Conservation (phyloP, 139 green algal species). For the Marvania coccoides region DNA sequence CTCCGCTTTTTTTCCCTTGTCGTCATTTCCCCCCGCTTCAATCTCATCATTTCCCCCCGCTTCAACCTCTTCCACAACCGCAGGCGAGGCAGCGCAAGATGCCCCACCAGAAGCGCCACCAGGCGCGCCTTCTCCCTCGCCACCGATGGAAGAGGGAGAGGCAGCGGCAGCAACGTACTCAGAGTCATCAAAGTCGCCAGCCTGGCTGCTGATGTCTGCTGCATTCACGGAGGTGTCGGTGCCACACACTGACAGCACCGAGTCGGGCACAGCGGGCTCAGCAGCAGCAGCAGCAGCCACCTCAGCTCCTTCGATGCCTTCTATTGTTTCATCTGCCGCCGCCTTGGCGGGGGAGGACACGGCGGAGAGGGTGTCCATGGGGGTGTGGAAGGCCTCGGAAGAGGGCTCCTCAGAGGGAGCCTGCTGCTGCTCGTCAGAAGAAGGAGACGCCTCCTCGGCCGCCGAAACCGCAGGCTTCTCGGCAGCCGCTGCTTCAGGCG, state of each 20-base stretch:
- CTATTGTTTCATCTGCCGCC: background rate
- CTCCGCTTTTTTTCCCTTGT: background rate
- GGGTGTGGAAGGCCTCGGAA: background rate
- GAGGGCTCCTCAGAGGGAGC: background rate
- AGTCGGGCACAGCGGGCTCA: background rate
- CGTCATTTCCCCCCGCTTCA: too few relatives aligned
- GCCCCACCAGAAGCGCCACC: background rate
- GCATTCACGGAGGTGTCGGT: constrained; percentile 1
- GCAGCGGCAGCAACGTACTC: background rate
- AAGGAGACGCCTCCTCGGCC: background rate
- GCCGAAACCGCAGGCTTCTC: background rate
- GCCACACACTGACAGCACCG: constrained; percentile 6
- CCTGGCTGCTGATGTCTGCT: constrained; percentile 1
- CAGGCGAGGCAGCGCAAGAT: too few relatives aligned
- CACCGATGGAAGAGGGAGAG: background rate
- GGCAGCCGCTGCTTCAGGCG: background rate
- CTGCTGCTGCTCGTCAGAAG: background rate
- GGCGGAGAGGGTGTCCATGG: background rate
- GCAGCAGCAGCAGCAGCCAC: background rate
- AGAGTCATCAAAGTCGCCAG: constrained; percentile 1
- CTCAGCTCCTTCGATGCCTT: background rate
- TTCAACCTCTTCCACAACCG: too few relatives aligned
- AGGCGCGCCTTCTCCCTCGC: background rate
- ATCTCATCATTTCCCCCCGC: too few relatives aligned
- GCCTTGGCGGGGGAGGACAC: background rate